Percentiles rank a stretch among this genome's conserved stretches.
Evolutionary conservation across 495 filamentous ascomycete species (phyloP).

Genomic region (Haplographium delicatum): DNA sequence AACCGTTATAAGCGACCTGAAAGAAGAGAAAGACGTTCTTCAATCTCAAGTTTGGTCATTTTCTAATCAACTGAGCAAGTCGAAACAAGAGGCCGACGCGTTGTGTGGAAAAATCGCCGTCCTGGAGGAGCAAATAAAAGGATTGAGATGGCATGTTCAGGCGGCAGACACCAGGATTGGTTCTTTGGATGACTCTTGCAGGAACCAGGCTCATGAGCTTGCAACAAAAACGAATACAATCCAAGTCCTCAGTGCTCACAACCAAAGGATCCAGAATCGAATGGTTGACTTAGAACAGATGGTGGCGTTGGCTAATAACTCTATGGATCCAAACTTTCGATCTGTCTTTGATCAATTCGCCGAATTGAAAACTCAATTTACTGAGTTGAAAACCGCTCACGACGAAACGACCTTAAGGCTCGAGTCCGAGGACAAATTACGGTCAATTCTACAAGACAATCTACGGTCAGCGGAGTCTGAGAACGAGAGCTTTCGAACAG

Average conservation of each 20-base stretch:
- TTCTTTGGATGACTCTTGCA: no score
- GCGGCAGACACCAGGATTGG: neutral
- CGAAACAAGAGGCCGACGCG: neutral
- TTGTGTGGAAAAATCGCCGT: neutral
- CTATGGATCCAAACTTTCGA: neutral
- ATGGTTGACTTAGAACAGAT: neutral
- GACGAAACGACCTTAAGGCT: no score
- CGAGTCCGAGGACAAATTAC: neutral
- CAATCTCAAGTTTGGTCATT: neutral
- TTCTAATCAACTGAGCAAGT: neutral
- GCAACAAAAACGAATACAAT: neutral
- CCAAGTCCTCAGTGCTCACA: conserved; percentile 1
- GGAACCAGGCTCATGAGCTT: neutral
- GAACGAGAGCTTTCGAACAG: neutral
- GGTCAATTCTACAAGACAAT: neutral
- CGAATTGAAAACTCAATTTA: neutral
- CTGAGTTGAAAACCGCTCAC: neutral
- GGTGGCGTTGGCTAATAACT: neutral
- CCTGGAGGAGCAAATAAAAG: neutral
- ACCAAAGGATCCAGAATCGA: conserved; percentile 2
- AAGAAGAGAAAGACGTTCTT: conserved; percentile 3
- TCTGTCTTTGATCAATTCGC: neutral
- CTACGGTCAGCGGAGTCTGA: neutral
- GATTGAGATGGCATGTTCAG: neutral
- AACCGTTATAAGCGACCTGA: neutral